Percentiles rank a stretch among this genome's conserved stretches.
phyloP scores from a whole-genome alignment of 192 early-diverging fungal genomes.

The Coemansia sp. region DNA sequence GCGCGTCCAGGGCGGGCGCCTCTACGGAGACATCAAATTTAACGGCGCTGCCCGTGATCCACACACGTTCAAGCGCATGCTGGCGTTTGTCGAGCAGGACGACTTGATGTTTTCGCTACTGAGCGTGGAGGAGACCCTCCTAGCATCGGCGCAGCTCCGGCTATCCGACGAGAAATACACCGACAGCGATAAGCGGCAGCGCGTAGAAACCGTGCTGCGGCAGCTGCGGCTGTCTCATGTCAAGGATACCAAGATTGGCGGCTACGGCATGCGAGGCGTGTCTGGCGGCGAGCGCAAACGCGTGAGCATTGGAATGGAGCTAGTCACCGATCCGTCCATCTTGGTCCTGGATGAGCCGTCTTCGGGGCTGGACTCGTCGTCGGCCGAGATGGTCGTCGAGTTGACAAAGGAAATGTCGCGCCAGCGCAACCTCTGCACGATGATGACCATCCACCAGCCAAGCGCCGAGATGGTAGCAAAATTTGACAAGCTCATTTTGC shows the following conservation, averaged over 20 bases:
- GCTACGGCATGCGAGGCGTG: slow-evolving; percentile 44
- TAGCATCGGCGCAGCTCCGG: slow-evolving; percentile 69
- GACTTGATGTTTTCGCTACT: slow-evolving; percentile 57
- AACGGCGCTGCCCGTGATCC: slow-evolving; percentile 47
- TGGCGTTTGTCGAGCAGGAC: slow-evolving; percentile 57
- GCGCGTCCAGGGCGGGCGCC: slow-evolving; percentile 60
- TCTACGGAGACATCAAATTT: slow-evolving; percentile 59
- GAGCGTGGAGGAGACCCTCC: slow-evolving; percentile 79
- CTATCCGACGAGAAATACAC: slow-evolving; percentile 61
- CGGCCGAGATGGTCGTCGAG: slow-evolving; percentile 61
- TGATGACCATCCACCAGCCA: slow-evolving; percentile 92
- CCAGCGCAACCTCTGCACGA: slow-evolving; percentile 65
- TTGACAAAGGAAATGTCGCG: slow-evolving; percentile 62
- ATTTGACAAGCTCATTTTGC: slow-evolving; percentile 78
- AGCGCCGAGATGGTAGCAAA: slow-evolving; percentile 73
- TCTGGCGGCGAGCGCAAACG: slow-evolving; percentile 60
- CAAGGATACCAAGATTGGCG: slow-evolving; percentile 57
- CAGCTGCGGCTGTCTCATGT: slow-evolving; percentile 66
- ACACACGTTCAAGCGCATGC: slow-evolving; percentile 49
- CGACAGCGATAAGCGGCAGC: slow-evolving; percentile 46
- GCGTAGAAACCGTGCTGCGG: slow-evolving; percentile 66
- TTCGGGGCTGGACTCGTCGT: slow-evolving; percentile 70
- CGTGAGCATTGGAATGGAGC: slow-evolving; percentile 50
- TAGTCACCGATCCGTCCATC: slow-evolving; percentile 59
- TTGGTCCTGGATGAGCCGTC: slow-evolving; percentile 60